Evolutionary conservation across 108 stramenopile genomes (phyloP), one percentile per base, ranked within the genome.

Genomic region (Cyclotella atomus): DNA sequence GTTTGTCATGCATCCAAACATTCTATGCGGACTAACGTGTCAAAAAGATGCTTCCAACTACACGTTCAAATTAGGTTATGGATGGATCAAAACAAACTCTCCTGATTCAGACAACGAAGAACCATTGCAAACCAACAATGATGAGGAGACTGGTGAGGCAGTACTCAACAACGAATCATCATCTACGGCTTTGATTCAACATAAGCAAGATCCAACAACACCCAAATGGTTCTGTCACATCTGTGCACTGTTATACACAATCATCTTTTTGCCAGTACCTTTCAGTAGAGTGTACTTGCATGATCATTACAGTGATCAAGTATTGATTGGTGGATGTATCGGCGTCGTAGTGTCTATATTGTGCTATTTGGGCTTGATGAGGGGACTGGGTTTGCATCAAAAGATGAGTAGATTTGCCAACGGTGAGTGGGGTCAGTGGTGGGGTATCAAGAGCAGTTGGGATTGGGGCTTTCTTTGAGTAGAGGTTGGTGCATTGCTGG

Each of bases 201-300:
- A 33, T 23, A 2, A n/a, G 21, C 1, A 52, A 52, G n/a, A 19
- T 52, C 24, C 52, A 5, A 21, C 52, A 23, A 24, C 52, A 3
- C 24, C 52, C 44, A 63, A 56, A 33, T 78, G 61, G 64, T 33
- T 59, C 27, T 29, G 70, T 65, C 77, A 78, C 20, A 46, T n/a
- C 43, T 61, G 70, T 47, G 70, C 64, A 23, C 65, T 79, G 7
- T 16, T 65, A 12, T 79, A 71, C 59, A 30, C 16, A 0, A 4
- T 65, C 3, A 16, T 79, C 17, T 61, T 79, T 8, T 23, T 79
- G 8, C 79, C 79, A 16, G 79, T 80, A 9, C 79, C 79, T 0
- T 73, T 72, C 33, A 68, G 65, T 24, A 21, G 79, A n/a, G 66
- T 80, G 0, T 73, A 80, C 38, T 71, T 80, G n/a, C 71, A 80